Evolutionary conservation across 805 yeast species (phyloP).

Genomic region (Starmera amethionina): DNA sequence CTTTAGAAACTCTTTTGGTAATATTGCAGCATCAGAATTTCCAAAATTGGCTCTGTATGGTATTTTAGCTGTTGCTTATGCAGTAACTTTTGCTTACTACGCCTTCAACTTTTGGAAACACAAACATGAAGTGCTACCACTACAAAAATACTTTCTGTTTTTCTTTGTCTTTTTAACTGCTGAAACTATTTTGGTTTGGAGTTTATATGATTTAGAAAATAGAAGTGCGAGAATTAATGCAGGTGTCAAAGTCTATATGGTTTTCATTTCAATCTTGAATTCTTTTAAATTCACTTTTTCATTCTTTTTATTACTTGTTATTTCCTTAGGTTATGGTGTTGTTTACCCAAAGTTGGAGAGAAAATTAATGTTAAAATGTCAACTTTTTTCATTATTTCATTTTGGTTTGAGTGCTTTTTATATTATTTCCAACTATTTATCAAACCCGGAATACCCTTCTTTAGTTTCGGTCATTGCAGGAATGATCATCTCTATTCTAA

Average conservation of each 20-base stretch:
- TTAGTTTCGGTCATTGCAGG: conserved; percentile 46
- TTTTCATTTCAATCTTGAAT: conserved; percentile 68
- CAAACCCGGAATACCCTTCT: conserved; percentile 39
- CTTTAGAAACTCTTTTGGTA: conserved; percentile 89
- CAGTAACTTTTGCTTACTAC: conserved; percentile 72
- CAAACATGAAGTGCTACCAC: conserved; percentile 77
- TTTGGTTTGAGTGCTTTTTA: conserved; percentile 45
- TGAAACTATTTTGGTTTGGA: conserved; percentile 85
- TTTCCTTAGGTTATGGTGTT: conserved; percentile 89
- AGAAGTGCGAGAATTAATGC: conserved; percentile 36
- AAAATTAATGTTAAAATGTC: conserved; percentile 62
- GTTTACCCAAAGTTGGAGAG: conserved; percentile 79
- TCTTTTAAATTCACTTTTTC: conserved; percentile 80
- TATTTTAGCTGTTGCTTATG: conserved; percentile 71
- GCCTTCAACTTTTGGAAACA: conserved; percentile 79
- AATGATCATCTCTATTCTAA: conserved; percentile 62
- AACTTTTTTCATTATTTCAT: conserved; percentile 46
- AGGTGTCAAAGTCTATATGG: conserved; percentile 65
- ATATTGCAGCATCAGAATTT: conserved; percentile 79
- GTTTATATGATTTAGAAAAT: conserved; percentile 79
- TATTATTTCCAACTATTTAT: conserved; percentile 42
- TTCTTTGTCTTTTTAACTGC: conserved; percentile 73
- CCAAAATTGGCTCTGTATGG: conserved; percentile 90
- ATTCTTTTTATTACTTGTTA: conserved; percentile 75
- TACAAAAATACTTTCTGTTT: conserved; percentile 84